phyloP scores from a whole-genome alignment of 1,139 yeast species.

The Zygoascus meyerae region DNA sequence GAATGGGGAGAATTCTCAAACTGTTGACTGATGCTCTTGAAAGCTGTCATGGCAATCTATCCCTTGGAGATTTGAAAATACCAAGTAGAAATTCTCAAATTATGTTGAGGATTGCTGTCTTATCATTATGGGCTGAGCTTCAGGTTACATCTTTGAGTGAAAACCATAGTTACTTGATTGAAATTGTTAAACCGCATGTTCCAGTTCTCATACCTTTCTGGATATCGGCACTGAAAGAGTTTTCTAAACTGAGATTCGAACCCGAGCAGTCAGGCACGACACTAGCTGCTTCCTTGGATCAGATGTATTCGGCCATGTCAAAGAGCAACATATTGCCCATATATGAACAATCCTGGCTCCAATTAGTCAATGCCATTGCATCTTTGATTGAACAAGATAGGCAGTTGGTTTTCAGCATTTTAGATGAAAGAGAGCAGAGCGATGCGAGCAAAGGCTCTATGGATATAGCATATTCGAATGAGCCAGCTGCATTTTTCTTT shows the following conservation, averaged over 20 bases:
- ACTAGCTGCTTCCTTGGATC: conserved; percentile 29
- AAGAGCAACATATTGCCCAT: conserved; percentile 38
- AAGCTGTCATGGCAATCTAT: conserved; percentile 40
- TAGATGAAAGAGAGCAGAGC: conserved; percentile 35
- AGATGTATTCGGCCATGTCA: conserved; percentile 31
- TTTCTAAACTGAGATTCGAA: conserved; percentile 59
- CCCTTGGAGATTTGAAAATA: conserved; percentile 41
- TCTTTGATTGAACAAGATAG: conserved; percentile 53
- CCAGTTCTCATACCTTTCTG: conserved; percentile 65
- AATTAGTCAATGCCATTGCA: conserved; percentile 71
- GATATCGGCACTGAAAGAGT: conserved; percentile 71
- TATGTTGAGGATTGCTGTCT: conserved; percentile 60
- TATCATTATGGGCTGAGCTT: conserved; percentile 87
- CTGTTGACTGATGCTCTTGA: conserved; percentile 65
- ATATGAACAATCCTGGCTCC: conserved; percentile 70
- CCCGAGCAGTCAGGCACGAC: conserved; percentile 38
- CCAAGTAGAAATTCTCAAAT: conserved; percentile 42
- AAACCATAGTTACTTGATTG: conserved; percentile 35
- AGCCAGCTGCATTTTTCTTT: conserved; percentile 69
- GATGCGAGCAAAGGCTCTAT: conserved; percentile 19
- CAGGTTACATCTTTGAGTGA: conserved; percentile 43
- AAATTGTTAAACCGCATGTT: conserved; percentile 55
- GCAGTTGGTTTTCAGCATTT: conserved; percentile 38
- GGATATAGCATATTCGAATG: conserved; percentile 40
- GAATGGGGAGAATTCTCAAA: conserved; percentile 57